These are phyloP conservation scores for Ormosia semicastrata DNA, from an alignment of 306 rosid species.

Conservation along the genomic window DNA sequence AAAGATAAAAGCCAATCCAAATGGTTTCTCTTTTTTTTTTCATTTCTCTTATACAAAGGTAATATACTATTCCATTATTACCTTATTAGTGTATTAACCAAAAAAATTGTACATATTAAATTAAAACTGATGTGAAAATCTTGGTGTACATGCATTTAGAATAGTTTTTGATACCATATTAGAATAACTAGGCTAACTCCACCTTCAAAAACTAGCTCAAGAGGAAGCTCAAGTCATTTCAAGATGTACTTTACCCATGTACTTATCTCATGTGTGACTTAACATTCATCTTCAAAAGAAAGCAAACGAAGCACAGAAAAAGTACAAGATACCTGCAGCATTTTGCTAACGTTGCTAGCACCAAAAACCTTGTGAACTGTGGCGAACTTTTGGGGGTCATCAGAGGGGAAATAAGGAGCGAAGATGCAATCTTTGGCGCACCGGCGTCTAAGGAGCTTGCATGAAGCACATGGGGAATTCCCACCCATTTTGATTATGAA, in stretches of 20 bases:
- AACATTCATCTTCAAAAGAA: not conserved
- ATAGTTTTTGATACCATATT: too few species aligned
- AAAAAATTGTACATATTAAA: too few species aligned
- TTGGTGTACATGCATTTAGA: too few species aligned
- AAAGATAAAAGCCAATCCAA: not conserved
- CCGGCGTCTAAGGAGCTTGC: slow-evolving; percentile 89
- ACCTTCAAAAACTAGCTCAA: too few species aligned
- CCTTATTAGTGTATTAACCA: too few species aligned
- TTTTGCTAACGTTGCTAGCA: slow-evolving; percentile 95
- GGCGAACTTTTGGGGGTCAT: slow-evolving; percentile 86
- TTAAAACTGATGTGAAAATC: too few species aligned
- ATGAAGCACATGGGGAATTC: slow-evolving; percentile 91
- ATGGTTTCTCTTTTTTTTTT: not conserved
- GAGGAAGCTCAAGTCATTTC: too few species aligned
- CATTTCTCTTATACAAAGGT: too few species aligned
- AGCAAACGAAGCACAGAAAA: not conserved
- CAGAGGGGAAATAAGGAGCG: slow-evolving; percentile 87
- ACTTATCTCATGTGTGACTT: not conserved
- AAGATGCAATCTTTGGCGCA: slow-evolving; percentile 83
- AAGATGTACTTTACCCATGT: too few species aligned
- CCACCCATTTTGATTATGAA: slow-evolving; percentile 45
- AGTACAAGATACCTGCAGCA: slow-evolving; percentile 64
- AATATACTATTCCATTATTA: too few species aligned
- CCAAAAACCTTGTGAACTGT: slow-evolving; percentile 94
- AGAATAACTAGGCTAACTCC: too few species aligned